Evolutionary conservation across 306 rosid species (phyloP), one percentile per base, ranked within the genome.

Genomic region (Ormosia semicastrata): DNA sequence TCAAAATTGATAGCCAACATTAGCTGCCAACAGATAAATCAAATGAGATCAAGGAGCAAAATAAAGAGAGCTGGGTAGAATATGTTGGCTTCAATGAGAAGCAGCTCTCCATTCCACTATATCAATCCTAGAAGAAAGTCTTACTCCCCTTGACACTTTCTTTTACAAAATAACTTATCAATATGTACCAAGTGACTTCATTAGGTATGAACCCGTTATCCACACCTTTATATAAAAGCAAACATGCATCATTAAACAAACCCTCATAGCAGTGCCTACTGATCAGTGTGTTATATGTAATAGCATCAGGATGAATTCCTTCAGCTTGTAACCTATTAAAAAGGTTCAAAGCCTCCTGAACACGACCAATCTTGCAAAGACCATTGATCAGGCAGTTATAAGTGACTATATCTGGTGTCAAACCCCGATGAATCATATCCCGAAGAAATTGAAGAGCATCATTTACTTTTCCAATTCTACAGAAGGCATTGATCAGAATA

Each of bases 301-400:
- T 54, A 79, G 88, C 91, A 84, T 92, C 98, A 2, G 98, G 94
- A 47, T 29, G 4, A 36, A 92, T 71, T 74, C 98, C 98, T 87
- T 90, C 93, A 71, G 43, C 88, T 76, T 79, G 94, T 82, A 95
- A 83, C 78, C 85, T 87, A 44, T 88, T 89, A 84, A 95, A 88
- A 82, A 95, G 92, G 85, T 87, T 84, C 75, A 89, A 63, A 59
- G 97, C 99, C 73, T 95, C 92, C 71, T 71, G 83, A 71, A 88
- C 47, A 64, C 53, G 86, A 15, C 91, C 91, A 58, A 76, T 76
- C 91, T 89, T 93, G 87, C 98, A 95, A 33, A 93, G 89, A 79
- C 99, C 98, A 66, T 93, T 93, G 63, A 95, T 88, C 52, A 95
- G 83, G 86, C 89, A 86, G 76, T 95, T 95, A 68, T 93, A 95